These are phyloP conservation scores for Aspergillus leporis DNA, from an alignment of 495 filamentous ascomycete species.

Conservation along the genomic window DNA sequence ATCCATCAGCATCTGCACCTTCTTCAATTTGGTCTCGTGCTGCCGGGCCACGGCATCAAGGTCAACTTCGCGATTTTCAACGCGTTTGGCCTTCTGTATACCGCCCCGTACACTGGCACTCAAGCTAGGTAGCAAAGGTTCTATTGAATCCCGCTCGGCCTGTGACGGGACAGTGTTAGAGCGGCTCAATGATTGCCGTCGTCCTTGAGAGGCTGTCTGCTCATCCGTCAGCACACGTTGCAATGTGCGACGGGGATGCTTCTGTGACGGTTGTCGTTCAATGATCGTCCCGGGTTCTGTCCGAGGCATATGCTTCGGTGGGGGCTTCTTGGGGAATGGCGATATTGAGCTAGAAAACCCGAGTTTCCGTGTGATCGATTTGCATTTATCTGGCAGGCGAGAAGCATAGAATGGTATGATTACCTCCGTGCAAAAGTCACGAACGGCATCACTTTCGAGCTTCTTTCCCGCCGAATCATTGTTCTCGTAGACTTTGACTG, in stretches of 20 bases:
- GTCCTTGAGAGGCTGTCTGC: slow-evolving; percentile 48
- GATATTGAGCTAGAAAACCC: slow-evolving; percentile 71
- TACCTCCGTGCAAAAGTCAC: slow-evolving; percentile 88
- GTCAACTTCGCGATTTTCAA: slow-evolving; percentile 69
- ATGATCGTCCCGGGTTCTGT: slow-evolving; percentile 56
- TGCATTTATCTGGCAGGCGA: slow-evolving; percentile 78
- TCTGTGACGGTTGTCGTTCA: slow-evolving; percentile 51
- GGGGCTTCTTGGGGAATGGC: slow-evolving; percentile 39
- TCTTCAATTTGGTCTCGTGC: slow-evolving; percentile 65
- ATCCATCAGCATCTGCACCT: slow-evolving; percentile 66
- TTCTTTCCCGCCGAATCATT: slow-evolving; percentile 43
- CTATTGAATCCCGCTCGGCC: slow-evolving; percentile 40
- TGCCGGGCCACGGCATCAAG: slow-evolving; percentile 56
- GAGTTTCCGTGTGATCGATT: slow-evolving; percentile 79
- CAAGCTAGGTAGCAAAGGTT: slow-evolving; percentile 38
- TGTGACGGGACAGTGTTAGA: slow-evolving; percentile 61
- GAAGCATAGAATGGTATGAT: slow-evolving; percentile 90
- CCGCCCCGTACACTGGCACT: slow-evolving; percentile 48
- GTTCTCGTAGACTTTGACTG: slow-evolving; percentile 31
- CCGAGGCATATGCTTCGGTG: slow-evolving; percentile 30
- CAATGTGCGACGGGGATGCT: slow-evolving; percentile 57
- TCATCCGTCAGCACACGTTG: slow-evolving; percentile 75
- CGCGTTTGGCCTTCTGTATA: slow-evolving; percentile 59
- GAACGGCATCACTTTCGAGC: slow-evolving; percentile 56
- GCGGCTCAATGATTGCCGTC: slow-evolving; percentile 59